Evolutionary conservation across 2,329 filamentous ascomycete species (phyloP).

Genomic region (Pseudocercospora eumusae): DNA sequence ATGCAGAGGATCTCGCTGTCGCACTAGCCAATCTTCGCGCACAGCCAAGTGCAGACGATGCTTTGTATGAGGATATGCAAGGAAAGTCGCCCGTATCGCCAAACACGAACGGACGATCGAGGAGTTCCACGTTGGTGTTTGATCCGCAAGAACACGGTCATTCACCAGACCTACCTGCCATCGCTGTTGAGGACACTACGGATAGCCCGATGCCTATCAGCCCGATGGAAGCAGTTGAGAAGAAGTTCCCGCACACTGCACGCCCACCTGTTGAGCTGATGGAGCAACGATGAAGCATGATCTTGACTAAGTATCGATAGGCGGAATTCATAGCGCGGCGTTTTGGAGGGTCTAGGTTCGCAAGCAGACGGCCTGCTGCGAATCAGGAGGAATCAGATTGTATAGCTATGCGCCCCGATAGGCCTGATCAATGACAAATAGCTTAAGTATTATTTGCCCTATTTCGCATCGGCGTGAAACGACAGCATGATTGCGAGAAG

Average conservation of each 20-base stretch:
- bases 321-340: slow-evolving; percentile 11
- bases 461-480: background rate
- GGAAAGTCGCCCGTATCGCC: slow-evolving; percentile 24
- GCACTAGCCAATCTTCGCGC: slow-evolving; percentile 58
- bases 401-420: background rate
- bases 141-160: slow-evolving; percentile 63
- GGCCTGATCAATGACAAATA: background rate
- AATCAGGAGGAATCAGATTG: too few species aligned
- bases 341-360: slow-evolving; percentile 9
- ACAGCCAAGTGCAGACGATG: slow-evolving; percentile 38
- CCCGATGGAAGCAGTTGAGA: slow-evolving; percentile 50
- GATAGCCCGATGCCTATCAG: slow-evolving; percentile 49
- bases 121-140: slow-evolving; percentile 62
- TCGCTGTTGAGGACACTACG: slow-evolving; percentile 64
- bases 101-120: slow-evolving; percentile 42
- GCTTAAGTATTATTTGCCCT: background rate
- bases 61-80: slow-evolving; percentile 32
- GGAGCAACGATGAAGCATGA: slow-evolving; percentile 37
- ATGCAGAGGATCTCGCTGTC: slow-evolving; percentile 61
- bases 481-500: background rate
- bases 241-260: slow-evolving; percentile 54
- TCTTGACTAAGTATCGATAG: background rate
- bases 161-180: slow-evolving; percentile 61
- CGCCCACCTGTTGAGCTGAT: slow-evolving; percentile 60
- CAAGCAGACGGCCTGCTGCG: background rate